Evolutionary conservation across 768 basidiomycete genomes (phyloP), one percentile per base, ranked within the genome.

Genomic region (Suillus placidus): DNA sequence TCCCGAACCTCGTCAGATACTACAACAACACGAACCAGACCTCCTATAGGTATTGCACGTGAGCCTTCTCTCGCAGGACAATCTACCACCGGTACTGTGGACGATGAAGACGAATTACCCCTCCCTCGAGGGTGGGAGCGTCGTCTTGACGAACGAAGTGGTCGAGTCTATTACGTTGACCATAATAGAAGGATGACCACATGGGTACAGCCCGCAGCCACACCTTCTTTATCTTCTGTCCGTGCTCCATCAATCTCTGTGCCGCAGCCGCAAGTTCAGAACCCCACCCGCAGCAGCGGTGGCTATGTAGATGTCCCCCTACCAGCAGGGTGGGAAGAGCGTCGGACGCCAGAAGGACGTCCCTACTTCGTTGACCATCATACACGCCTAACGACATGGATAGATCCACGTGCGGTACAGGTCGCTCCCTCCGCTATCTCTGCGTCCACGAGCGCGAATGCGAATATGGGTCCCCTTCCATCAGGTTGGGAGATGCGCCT

Each of bases 401-500:
- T 87, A 26, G 94, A 97, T 76, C 94, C 95, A 4, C 86, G 94
- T 56, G 81, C 80, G 70, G 70, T 84, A 69, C 72, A 86, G 67
- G 71, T 85, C 69, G 80, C 85, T 66, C 71, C 85, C 71, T 70
- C 81, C 18, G 73, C 86, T 32, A 82, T 81, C 63, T 79, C 73
- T 70, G 65, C 80, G 71, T 69, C 80, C 72, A 66, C 80, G 75
- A 71, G 83, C 63, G 76, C 87, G 70, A 85, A 81, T 64, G 77
- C 88, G 67, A 82, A 90, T 68, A 85, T 94, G 20, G 94, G 95
- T 0, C 88, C 92, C 8, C 82, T 97, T 43, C 95, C 95, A 6
- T 91, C 89, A 54, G 95, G 94, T 66, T 97, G 94, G 94, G 95
- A 97, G 79, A 96, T 96, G 95, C 85, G 95, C 23, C 78, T 96